phyloP scores from a whole-genome alignment of 805 yeast genomes.

The Maudiozyma turicensis region DNA sequence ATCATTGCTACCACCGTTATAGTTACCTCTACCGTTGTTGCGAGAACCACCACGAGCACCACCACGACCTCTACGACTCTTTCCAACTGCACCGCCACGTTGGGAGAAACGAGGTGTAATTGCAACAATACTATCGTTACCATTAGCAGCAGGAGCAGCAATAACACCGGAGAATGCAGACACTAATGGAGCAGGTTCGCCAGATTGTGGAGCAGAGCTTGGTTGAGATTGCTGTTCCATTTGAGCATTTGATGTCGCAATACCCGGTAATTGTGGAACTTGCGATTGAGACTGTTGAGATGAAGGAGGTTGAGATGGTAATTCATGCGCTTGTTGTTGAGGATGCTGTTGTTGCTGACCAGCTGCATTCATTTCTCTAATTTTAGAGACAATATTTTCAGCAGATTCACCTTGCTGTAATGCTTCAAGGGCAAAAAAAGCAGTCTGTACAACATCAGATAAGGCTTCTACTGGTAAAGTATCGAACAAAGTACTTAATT shows the following conservation, averaged over 20 bases:
- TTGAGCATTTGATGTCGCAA: not conserved
- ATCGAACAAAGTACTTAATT: slow-evolving; percentile 52
- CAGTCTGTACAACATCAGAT: slow-evolving; percentile 43
- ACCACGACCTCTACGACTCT: slow-evolving; percentile 12
- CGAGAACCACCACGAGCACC: slow-evolving; percentile 15
- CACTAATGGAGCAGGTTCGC: slow-evolving; percentile 12
- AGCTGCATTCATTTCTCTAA: slow-evolving; percentile 16
- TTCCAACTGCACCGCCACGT: slow-evolving; percentile 13
- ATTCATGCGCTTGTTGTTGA: slow-evolving; percentile 9
- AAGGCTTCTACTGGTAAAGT: slow-evolving; percentile 53
- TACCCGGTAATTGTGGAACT: slow-evolving; percentile 5
- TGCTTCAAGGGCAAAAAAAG: slow-evolving; percentile 47
- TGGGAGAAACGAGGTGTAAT: slow-evolving; percentile 16
- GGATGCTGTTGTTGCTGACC: slow-evolving; percentile 8
- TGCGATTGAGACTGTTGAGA: slow-evolving; percentile 7
- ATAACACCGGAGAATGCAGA: slow-evolving; percentile 26
- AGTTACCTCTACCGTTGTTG: slow-evolving; percentile 15
- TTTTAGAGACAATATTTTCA: slow-evolving; percentile 24
- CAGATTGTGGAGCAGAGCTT: not conserved
- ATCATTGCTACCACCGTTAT: slow-evolving; percentile 21
- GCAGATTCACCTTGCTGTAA: slow-evolving; percentile 29
- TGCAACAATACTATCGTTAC: slow-evolving; percentile 4
- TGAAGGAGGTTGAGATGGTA: slow-evolving; percentile 4
- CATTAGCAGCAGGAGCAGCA: slow-evolving; percentile 9
- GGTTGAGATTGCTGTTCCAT: slow-evolving; percentile 7